Evolutionary conservation across 345 rosid species (phyloP).

Genomic region (Gossypium herbaceum): DNA sequence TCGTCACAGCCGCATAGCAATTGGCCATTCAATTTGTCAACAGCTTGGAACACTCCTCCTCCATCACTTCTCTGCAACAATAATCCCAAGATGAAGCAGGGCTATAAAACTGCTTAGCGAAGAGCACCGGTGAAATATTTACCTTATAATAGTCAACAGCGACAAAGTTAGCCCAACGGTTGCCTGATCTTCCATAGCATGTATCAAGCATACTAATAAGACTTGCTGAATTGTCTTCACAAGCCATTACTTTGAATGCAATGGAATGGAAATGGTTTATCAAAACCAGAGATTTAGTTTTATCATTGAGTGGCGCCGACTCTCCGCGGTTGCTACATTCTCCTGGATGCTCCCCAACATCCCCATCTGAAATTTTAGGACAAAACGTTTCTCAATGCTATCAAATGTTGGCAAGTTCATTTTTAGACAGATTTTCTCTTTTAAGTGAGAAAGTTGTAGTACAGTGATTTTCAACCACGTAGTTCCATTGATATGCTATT

Average conservation of each 20-base stretch:
- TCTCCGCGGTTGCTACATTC: slow-evolving; percentile 51
- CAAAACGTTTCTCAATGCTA: neutral
- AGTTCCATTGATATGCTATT: slow-evolving; percentile 74
- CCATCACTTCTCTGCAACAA: slow-evolving; percentile 45
- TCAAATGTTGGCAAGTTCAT: neutral
- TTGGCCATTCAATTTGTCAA: slow-evolving; percentile 50
- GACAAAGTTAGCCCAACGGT: slow-evolving; percentile 39
- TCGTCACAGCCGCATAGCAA: slow-evolving; percentile 8
- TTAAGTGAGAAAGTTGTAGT: neutral
- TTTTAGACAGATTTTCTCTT: neutral
- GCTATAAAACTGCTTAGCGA: slow-evolving; percentile 7
- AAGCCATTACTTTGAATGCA: slow-evolving; percentile 32
- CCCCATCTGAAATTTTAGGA: slow-evolving; percentile 38
- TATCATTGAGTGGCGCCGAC: slow-evolving; percentile 42
- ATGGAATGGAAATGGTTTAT: slow-evolving; percentile 35
- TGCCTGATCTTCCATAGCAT: slow-evolving; percentile 23
- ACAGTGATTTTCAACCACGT: slow-evolving; percentile 79
- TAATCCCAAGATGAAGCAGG: neutral
- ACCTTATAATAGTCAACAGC: slow-evolving; percentile 12
- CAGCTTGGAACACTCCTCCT: slow-evolving; percentile 59
- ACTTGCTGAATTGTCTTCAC: slow-evolving; percentile 43
- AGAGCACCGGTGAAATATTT: slow-evolving; percentile 11
- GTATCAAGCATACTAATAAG: slow-evolving; percentile 44
- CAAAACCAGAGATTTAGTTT: slow-evolving; percentile 48
- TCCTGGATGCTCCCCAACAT: slow-evolving; percentile 51